Conservation (phyloP, 345 rosid genomes). For the Chamaenerion angustifolium region DNA sequence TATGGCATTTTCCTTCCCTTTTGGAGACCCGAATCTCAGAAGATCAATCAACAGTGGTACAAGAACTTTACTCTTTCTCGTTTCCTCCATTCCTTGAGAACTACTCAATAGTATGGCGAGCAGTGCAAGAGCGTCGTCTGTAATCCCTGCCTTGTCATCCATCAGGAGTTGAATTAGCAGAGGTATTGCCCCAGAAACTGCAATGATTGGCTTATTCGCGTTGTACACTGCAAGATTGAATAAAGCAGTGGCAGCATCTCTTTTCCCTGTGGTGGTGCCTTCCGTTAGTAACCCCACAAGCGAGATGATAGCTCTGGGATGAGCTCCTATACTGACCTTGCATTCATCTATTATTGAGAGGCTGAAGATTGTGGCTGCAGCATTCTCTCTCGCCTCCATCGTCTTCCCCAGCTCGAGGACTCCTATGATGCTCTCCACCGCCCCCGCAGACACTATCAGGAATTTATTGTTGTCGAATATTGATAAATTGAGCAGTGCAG, state of each 20-base stretch:
- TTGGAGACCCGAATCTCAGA: constrained; percentile 45
- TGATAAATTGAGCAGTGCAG: constrained; percentile 55
- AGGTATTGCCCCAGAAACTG: constrained; percentile 33
- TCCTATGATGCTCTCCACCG: constrained; percentile 33
- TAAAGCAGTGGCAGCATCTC: constrained; percentile 50
- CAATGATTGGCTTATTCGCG: constrained; percentile 35
- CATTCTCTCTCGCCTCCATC: constrained; percentile 58
- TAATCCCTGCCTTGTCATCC: constrained; percentile 60
- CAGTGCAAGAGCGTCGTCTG: constrained; percentile 45
- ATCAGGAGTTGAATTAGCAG: constrained; percentile 39
- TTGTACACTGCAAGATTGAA: constrained; percentile 34
- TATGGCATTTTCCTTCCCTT: constrained; percentile 50
- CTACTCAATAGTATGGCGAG: constrained; percentile 34
- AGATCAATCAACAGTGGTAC: constrained; percentile 53
- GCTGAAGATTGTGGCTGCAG: constrained; percentile 60
- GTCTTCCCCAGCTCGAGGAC: constrained; percentile 48
- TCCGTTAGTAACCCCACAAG: constrained; percentile 37
- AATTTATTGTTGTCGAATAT: constrained; percentile 46
- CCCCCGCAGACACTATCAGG: constrained; percentile 58
- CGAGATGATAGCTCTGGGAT: constrained; percentile 33
- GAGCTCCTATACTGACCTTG: constrained; percentile 38
- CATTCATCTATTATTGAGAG: constrained; percentile 39
- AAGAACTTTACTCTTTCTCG: constrained; percentile 29
- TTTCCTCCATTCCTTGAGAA: constrained; percentile 34
- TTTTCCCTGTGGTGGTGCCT: constrained; percentile 41